phyloP scores from a whole-genome alignment of 768 basidiomycete species.

The Trametes cingulata region DNA sequence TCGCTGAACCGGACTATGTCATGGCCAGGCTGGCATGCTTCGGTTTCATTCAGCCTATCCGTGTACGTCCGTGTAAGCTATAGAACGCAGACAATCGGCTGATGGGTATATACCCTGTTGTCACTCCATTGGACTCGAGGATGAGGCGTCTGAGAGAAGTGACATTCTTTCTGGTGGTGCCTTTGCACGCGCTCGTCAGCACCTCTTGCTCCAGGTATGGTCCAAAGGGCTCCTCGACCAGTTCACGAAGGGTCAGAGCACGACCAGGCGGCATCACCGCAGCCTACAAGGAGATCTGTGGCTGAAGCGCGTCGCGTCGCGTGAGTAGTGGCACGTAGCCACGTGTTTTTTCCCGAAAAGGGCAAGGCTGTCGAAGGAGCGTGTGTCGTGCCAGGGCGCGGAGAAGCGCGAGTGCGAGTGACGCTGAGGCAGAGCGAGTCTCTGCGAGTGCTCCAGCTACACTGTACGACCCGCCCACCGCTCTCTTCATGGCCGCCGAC shows the following conservation, averaged over 20 bases:
- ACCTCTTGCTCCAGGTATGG: constrained; percentile 23
- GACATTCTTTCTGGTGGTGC: constrained; percentile 2
- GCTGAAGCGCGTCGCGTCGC: background rate
- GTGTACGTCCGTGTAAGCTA: background rate
- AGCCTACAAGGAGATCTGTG: background rate
- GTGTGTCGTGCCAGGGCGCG: background rate
- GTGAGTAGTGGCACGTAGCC: constrained; percentile 4
- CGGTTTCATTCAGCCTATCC: constrained; percentile 21
- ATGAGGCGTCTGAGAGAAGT: constrained; percentile 10
- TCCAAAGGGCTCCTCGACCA: constrained; percentile 24
- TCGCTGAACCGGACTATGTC: background rate
- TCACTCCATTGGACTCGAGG: constrained; percentile 14
- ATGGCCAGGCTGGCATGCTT: constrained; percentile 16
- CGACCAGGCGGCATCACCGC: no score
- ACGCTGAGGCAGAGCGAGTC: background rate
- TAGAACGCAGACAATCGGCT: background rate
- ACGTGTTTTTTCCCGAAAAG: constrained; percentile 3
- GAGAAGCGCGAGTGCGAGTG: background rate
- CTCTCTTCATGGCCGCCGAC: constrained; percentile 28
- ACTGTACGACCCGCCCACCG: background rate
- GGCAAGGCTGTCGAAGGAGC: background rate
- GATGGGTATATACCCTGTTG: constrained; percentile 16
- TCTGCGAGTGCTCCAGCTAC: background rate
- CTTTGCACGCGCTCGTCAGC: constrained; percentile 15
- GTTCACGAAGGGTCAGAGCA: background rate